Evolutionary conservation across 148 eudicot species (phyloP), one percentile per base, ranked within the genome.

Genomic region (Drosera capensis): DNA sequence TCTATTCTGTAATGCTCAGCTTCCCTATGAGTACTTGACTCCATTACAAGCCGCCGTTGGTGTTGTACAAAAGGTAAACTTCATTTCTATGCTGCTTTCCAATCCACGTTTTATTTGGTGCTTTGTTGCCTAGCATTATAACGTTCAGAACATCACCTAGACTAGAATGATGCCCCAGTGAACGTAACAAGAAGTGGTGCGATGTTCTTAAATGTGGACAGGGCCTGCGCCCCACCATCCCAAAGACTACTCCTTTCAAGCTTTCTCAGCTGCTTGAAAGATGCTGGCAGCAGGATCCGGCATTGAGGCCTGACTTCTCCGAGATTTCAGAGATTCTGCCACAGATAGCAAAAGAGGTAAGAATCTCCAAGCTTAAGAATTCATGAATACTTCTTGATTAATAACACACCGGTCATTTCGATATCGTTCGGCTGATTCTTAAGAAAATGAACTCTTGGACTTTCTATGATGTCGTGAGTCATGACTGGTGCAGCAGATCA

Each of bases 11-110:
- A 14, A 17, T 52, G 44, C 23, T 45, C 92, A 88, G 97, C 68
- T 88, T 67, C 97, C 97, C 1, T 84, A 88, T 8, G 97, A 88
- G 61, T 71, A 77, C 70, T 51, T 88, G 51, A 88, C 97, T 37
- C 97, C 97, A 14, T 59, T 88, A 52, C 97, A 88, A 67, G 97
- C 97, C 6, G 97, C 97, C 34, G 83, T 88, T 41, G 97, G 97
- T 43, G 97, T 88, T 5, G 97, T 88, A 43, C 97, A 88, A 51
- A 83, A 83, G 94, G 97, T 88, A 71, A 59, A 46, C 43, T 20
- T n/a, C 14, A 7, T 16, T 51, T 39, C 29, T 29, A 8, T 11
- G 15, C 13, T 23, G 38, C 45, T 41, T 34, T n/a, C n/a, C n/a
- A n/a, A n/a, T n/a, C n/a, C n/a, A n/a, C n/a, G n/a, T n/a, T n/a